Conservation (phyloP, 306 rosid species). For the Lablab purpureus region DNA sequence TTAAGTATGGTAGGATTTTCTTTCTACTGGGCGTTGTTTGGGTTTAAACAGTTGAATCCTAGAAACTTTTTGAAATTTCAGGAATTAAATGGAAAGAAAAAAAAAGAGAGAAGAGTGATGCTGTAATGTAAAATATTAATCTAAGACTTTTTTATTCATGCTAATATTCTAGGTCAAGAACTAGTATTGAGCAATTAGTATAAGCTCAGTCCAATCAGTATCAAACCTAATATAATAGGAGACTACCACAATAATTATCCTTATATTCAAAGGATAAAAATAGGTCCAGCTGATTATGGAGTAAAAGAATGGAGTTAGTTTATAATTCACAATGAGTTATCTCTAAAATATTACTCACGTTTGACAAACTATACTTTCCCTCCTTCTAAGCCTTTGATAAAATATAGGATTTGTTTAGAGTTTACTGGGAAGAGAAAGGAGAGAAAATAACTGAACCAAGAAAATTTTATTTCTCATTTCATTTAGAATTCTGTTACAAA, state of each 20-base stretch:
- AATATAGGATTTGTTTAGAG: neutral
- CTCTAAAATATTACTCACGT: conserved; percentile 14
- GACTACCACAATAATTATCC: neutral
- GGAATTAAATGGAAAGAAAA: neutral
- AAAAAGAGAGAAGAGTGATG: neutral
- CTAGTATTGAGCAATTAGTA: conserved; percentile 10
- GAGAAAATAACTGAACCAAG: too few species aligned
- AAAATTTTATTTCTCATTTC: too few species aligned
- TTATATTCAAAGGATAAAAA: conserved; percentile 2
- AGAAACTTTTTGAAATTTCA: conserved; percentile 1
- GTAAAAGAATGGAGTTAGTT: neutral
- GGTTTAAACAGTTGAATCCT: conserved; percentile 9
- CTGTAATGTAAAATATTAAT: neutral
- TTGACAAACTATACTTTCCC: neutral
- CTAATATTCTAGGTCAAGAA: conserved; percentile 20
- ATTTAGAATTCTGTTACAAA: too few species aligned
- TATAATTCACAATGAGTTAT: conserved; percentile 10
- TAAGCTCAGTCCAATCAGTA: conserved; percentile 14
- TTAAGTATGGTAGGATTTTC: neutral
- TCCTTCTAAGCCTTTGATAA: neutral
- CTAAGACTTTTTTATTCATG: neutral
- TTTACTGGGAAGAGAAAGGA: too few species aligned
- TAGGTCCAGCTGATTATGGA: neutral
- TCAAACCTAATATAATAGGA: conserved; percentile 6
- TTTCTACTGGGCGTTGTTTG: neutral